Evolutionary conservation across 179 eudicot genomes (phyloP), one percentile per base, ranked within the genome.

Genomic region (Kewa caespitosa): DNA sequence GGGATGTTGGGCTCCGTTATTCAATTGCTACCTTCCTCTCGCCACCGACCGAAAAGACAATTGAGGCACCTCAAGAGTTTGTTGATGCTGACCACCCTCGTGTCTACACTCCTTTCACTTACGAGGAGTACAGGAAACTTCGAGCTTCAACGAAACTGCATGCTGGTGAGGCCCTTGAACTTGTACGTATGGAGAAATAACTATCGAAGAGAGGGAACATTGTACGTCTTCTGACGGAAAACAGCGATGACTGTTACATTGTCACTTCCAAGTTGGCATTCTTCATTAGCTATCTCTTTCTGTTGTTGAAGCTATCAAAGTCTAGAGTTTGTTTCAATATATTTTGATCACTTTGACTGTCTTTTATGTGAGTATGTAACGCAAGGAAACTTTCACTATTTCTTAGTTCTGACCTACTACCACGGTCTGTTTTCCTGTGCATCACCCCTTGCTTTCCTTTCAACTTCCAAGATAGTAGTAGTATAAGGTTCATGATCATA

Each of bases 21-120:
- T 88, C 94, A 0, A 78, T 91, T 60, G 91, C 92, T 28, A 80
- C 89, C 12, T 87, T 87, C 72, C 79, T 91, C 15, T 82, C 88
- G 22, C 92, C 92, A 72, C 89, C 90, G 50, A 79, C 69, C 48
- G 85, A 62, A 22, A 82, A 17, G 38, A n/a, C 74, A 33, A 64
- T 88, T 5, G 91, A 90, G 74, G 79, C 89, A 13, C 87, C 87
- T 12, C 36, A 81, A 0, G 85, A 83, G 76, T 77, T 90, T 12
- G 75, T 90, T 22, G 81, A 84, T 66, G 57, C 81, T 27, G 81
- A 80, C 48, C 84, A 88, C 69, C 92, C 91, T 55, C 91, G 86
- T 33, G 70, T 83, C 18, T 89, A 67, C 63, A 22, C 59, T 22
- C 84, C 91, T 23, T 67, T 87, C 70, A 82, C 86, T 2, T 87